These are phyloP conservation scores for Akanthomyces uredinophilus DNA, from an alignment of 2,329 filamentous ascomycete species.

Conservation along the genomic window DNA sequence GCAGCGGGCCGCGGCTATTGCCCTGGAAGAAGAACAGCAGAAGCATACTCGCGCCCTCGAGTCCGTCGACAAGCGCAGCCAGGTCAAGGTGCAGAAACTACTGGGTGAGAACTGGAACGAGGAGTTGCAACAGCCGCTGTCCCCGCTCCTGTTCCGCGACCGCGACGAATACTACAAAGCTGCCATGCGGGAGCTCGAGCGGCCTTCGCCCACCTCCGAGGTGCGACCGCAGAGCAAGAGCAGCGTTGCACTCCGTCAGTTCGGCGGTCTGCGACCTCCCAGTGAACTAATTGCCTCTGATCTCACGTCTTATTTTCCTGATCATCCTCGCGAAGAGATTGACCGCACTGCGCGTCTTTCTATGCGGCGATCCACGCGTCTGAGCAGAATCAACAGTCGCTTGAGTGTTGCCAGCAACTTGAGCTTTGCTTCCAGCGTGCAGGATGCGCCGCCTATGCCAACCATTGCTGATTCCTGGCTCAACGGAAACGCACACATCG, in stretches of 20 bases:
- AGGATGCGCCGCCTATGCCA: constrained; percentile 89
- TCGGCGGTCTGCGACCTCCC: constrained; percentile 86
- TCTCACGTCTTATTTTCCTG: constrained; percentile 93
- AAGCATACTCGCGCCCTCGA: constrained; percentile 61
- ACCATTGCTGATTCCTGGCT: constrained; percentile 95
- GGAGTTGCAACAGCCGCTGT: constrained; percentile 75
- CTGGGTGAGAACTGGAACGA: constrained; percentile 83
- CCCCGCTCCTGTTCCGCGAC: constrained; percentile 69
- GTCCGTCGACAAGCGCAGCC: constrained; percentile 67
- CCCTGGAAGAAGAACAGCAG: constrained; percentile 77
- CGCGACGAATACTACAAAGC: constrained; percentile 63
- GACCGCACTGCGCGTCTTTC: constrained; percentile 93
- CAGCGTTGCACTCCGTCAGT: constrained; percentile 64
- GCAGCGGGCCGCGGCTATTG: constrained; percentile 81
- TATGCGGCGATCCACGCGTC: constrained; percentile 79
- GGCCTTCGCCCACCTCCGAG: constrained; percentile 44
- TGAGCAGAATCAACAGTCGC: constrained; percentile 89
- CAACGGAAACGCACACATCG: constrained; percentile 39
- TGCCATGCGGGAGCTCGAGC: constrained; percentile 53
- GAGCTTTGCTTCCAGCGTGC: constrained; percentile 86
- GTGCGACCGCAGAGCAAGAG: constrained; percentile 34
- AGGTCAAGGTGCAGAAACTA: constrained; percentile 82
- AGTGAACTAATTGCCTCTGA: constrained; percentile 98
- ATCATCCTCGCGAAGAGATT: constrained; percentile 89
- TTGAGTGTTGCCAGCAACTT: constrained; percentile 90